Percentiles rank a stretch among this genome's conserved stretches.
These are phyloP conservation scores for Phytophthora nicotianae DNA, from an alignment of 352 stramenopile genomes.

Conservation along the genomic window DNA sequence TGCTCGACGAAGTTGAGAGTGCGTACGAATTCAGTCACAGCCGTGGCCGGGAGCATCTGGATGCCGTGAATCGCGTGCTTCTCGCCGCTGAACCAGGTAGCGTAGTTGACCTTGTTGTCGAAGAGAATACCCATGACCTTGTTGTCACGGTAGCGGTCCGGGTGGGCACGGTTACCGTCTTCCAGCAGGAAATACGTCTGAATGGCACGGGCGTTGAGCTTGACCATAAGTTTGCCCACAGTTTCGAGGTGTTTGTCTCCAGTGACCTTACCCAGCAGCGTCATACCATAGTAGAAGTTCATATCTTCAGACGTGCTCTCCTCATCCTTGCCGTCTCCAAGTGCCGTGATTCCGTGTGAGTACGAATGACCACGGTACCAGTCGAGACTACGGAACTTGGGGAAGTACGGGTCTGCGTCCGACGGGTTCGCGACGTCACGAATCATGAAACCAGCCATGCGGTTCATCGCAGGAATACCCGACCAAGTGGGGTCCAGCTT, in stretches of 20 bases:
- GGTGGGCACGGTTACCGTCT: slow-evolving; percentile 48
- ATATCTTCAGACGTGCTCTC: slow-evolving; percentile 61
- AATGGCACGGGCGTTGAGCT: slow-evolving; percentile 49
- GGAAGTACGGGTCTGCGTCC: slow-evolving; percentile 42
- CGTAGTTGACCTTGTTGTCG: slow-evolving; percentile 80
- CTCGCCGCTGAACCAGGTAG: slow-evolving; percentile 74
- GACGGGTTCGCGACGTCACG: slow-evolving; percentile 54
- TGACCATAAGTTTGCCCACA: slow-evolving; percentile 53
- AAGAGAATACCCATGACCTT: slow-evolving; percentile 77
- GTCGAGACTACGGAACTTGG: slow-evolving; percentile 51
- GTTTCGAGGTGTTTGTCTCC: slow-evolving; percentile 39
- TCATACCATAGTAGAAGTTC: slow-evolving; percentile 52
- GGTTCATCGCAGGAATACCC: slow-evolving; percentile 39
- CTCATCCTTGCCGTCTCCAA: slow-evolving; percentile 51
- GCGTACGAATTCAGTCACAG: slow-evolving; percentile 63
- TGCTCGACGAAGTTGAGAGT: slow-evolving; percentile 54
- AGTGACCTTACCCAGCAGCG: slow-evolving; percentile 44
- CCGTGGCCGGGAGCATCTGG: slow-evolving; percentile 76
- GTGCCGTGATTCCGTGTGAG: slow-evolving; percentile 50
- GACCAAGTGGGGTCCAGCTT: slow-evolving; percentile 48
- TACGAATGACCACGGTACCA: slow-evolving; percentile 62
- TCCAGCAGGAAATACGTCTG: slow-evolving; percentile 59
- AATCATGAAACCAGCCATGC: slow-evolving; percentile 42
- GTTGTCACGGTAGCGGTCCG: slow-evolving; percentile 49
- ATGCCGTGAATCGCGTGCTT: slow-evolving; percentile 82